A percentile compares a stretch with the other conserved stretches of the same genome.
Conservation (phyloP, 1,284 basidiomycete genomes). For the Neolentinus lepideus region DNA sequence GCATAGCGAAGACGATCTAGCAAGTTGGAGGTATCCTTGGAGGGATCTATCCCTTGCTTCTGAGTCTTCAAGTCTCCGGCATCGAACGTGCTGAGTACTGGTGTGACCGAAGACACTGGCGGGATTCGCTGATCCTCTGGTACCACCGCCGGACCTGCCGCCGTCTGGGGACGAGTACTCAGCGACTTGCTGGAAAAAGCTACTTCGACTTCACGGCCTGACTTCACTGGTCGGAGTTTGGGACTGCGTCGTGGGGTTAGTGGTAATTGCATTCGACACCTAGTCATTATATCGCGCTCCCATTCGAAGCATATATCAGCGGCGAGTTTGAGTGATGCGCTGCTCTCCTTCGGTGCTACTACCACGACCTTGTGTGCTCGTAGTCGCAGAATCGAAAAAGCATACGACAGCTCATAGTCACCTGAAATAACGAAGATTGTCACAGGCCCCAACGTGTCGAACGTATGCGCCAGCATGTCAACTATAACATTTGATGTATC, state of each 20-base stretch:
- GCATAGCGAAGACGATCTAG: no score
- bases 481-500: conserved; percentile 24
- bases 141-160: no score
- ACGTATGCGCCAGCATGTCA: conserved; percentile 53
- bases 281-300: neutral
- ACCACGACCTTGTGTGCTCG: conserved; percentile 43
- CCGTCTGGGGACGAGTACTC: no score
- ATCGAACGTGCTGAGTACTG: no score
- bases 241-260: neutral
- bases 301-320: neutral
- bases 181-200: no score
- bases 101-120: no score
- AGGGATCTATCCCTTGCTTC: no score
- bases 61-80: no score
- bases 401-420: conserved; percentile 54
- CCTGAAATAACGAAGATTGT: conserved; percentile 50
- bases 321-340: neutral
- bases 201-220: no score
- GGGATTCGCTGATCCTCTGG: no score
- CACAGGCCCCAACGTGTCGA: conserved; percentile 43
- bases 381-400: conserved; percentile 42
- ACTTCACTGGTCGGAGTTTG: no score
- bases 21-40: no score
- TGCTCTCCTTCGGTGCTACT: conserved; percentile 27
- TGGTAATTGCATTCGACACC: neutral